phyloP scores from a whole-genome alignment of 768 basidiomycete genomes.

The Sporobolomyces phaffii region DNA sequence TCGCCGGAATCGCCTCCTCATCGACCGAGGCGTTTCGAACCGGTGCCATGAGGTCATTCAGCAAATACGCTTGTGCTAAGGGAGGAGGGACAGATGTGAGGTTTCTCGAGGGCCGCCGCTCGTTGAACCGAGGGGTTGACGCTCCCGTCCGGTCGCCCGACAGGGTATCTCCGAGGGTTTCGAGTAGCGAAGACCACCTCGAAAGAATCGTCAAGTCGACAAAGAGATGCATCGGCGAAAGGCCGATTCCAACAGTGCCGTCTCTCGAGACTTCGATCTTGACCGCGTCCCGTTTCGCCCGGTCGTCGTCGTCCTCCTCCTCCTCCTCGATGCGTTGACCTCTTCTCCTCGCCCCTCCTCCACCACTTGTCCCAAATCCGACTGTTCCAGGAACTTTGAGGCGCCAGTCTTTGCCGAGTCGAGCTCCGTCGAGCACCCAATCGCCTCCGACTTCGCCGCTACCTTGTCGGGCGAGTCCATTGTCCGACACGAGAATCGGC shows the following conservation, averaged over 20 bases:
- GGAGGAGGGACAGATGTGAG: neutral
- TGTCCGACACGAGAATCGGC: constrained; percentile 1
- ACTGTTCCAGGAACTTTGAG: neutral
- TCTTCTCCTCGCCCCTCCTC: neutral
- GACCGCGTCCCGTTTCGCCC: neutral
- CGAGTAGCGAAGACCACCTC: constrained; percentile 41
- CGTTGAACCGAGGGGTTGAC: neutral
- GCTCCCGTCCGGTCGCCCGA: neutral
- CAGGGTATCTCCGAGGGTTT: neutral
- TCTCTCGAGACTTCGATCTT: neutral
- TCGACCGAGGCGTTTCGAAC: neutral
- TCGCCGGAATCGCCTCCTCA: neutral
- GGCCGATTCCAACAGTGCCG: neutral
- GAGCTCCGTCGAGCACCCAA: neutral
- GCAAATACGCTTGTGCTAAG: neutral
- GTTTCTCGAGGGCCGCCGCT: neutral
- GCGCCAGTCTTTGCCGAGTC: neutral
- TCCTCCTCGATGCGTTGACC: neutral
- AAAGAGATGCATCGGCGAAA: constrained; percentile 44
- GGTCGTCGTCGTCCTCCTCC: neutral
- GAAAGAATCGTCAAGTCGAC: constrained; percentile 45
- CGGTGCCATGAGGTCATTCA: constrained; percentile 7
- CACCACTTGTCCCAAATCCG: neutral
- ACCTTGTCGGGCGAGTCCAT: neutral
- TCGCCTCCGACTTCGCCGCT: neutral